A percentile compares a stretch with the other conserved stretches of the same genome.
Conservation (phyloP, 169 alveolate species). For the Plasmodium chabaudi region DNA sequence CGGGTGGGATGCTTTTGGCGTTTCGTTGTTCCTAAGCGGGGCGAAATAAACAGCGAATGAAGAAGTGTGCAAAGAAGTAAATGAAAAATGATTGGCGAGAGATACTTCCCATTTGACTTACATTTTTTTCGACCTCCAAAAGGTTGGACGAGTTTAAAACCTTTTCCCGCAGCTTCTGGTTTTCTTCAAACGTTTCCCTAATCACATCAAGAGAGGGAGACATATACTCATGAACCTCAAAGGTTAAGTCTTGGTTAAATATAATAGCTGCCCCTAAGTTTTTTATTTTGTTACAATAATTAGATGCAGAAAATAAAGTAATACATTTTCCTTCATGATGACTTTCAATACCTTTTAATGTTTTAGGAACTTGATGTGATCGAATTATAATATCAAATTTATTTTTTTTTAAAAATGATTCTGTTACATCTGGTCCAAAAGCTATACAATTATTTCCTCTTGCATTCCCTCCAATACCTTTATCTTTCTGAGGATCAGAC, state of each 20-base stretch:
- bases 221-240: conserved; percentile 91
- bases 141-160: conserved; percentile 34
- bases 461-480: conserved; percentile 88
- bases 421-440: conserved; percentile 94
- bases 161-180: conserved; percentile 80
- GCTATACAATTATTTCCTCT: conserved; percentile 92
- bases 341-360: conserved; percentile 91
- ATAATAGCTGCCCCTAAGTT: conserved; percentile 91
- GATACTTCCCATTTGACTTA: background rate
- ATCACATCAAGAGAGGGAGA: conserved; percentile 88
- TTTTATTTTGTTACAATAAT: conserved; percentile 92
- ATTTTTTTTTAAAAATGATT: conserved; percentile 88
- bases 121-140: conserved; percentile 65
- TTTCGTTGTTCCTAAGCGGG: conserved; percentile 33
- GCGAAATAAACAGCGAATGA: background rate
- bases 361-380: conserved; percentile 93
- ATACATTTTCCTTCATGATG: conserved; percentile 91
- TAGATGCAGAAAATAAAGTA: conserved; percentile 93
- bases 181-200: conserved; percentile 80
- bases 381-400: conserved; percentile 91
- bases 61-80: background rate
- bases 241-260: conserved; percentile 86
- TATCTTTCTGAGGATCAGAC: conserved; percentile 92
- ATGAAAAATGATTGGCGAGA: too few relatives aligned
- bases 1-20: conserved; percentile 17